Conservation (phyloP, 2,329 filamentous ascomycete species). For the Penicillium sp. region DNA sequence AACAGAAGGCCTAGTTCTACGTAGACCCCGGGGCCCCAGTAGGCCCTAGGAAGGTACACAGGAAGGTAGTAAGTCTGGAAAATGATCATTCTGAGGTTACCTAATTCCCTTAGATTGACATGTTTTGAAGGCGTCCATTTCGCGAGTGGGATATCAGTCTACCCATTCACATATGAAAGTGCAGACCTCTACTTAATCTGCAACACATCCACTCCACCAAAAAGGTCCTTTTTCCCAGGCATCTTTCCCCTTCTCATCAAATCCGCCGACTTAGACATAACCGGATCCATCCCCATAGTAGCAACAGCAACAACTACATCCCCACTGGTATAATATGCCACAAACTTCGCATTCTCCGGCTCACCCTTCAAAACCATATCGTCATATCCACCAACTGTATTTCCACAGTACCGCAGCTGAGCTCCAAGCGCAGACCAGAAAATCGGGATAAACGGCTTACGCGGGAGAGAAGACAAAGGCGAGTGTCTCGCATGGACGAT, state of each 20-base stretch:
- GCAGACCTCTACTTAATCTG: background rate
- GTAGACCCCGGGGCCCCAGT: too few relatives aligned
- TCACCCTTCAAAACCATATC: conserved; percentile 78
- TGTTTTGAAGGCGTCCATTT: too few relatives aligned
- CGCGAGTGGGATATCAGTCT: too few relatives aligned
- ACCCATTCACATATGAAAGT: too few relatives aligned
- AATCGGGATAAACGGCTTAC: conserved; percentile 80
- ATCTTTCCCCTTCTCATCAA: conserved; percentile 81
- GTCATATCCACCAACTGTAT: conserved; percentile 79
- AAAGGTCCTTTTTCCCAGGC: conserved; percentile 75
- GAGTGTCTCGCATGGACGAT: conserved; percentile 62
- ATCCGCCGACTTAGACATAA: conserved; percentile 78
- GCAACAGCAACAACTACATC: conserved; percentile 87
- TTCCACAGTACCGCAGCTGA: conserved; percentile 91
- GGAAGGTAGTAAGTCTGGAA: too few relatives aligned
- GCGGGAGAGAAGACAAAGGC: conserved; percentile 45
- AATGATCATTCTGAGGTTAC: too few relatives aligned
- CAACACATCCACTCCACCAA: conserved; percentile 51
- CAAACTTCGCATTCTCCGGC: conserved; percentile 75
- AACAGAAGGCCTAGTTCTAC: too few relatives aligned
- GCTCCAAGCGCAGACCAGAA: conserved; percentile 94
- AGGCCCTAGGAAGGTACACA: too few relatives aligned
- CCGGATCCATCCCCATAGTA: conserved; percentile 85
- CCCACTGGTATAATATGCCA: conserved; percentile 83
- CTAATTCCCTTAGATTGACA: too few relatives aligned